Evolutionary conservation across 176 grass and related monocot species (phyloP).

Genomic region (Tuctoria greenei): DNA sequence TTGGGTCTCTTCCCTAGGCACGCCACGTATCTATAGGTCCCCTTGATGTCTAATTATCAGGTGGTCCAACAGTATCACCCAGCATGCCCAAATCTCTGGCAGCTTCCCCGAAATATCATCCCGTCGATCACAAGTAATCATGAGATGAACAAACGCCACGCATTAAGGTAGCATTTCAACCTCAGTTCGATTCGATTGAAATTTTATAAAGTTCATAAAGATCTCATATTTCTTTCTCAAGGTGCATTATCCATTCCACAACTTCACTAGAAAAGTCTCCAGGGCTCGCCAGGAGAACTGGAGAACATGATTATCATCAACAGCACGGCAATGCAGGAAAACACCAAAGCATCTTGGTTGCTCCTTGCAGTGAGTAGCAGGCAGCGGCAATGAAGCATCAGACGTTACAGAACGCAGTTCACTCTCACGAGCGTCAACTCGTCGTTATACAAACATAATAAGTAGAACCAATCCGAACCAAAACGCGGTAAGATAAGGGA

Average conservation of each 20-base stretch:
- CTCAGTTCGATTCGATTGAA: neutral
- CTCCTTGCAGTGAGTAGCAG: slow-evolving; percentile 15
- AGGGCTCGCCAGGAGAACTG: too few relatives aligned
- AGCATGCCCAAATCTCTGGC: neutral
- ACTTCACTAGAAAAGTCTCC: neutral
- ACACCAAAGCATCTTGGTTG: slow-evolving; percentile 43
- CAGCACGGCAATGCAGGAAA: slow-evolving; percentile 3
- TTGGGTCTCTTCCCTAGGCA: neutral
- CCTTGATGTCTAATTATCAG: neutral
- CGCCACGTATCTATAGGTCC: neutral
- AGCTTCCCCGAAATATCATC: slow-evolving; percentile 12
- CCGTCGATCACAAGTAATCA: neutral
- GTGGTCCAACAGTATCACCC: slow-evolving; percentile 25
- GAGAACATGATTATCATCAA: neutral
- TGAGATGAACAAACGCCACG: slow-evolving; percentile 1
- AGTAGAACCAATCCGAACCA: slow-evolving; percentile 31
- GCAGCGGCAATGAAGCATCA: neutral
- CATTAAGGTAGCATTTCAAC: neutral
- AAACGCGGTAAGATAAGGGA: slow-evolving; percentile 42
- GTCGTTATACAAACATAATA: slow-evolving; percentile 45
- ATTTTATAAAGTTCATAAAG: neutral
- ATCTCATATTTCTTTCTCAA: neutral
- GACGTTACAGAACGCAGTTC: slow-evolving; percentile 17
- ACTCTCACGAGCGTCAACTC: slow-evolving; percentile 18
- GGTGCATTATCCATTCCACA: neutral